Percentiles rank a stretch among this genome's conserved stretches.
Conservation (phyloP, 768 basidiomycete genomes). For the Xerocomellus dryophilus region DNA sequence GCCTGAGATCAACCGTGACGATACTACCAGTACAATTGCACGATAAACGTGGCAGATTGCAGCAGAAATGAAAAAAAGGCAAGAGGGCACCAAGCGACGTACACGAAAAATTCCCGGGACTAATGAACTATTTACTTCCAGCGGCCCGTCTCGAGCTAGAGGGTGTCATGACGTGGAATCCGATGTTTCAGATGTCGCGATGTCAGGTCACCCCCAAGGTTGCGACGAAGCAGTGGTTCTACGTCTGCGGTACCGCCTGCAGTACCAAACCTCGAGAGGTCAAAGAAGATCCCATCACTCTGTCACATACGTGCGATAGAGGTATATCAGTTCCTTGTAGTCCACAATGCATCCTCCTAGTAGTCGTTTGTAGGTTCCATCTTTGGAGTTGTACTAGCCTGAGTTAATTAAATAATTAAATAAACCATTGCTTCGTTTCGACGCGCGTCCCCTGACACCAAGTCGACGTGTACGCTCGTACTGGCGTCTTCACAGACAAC, state of each 20-base stretch:
- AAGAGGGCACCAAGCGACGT: background rate
- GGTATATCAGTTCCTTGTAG: background rate
- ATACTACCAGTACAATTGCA: too few relatives aligned
- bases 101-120: background rate
- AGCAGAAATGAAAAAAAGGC: background rate
- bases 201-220: background rate
- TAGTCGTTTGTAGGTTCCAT: too few relatives aligned
- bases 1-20: background rate
- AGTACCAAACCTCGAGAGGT: background rate
- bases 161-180: background rate
- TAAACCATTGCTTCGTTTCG: conserved; percentile 4
- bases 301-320: background rate
- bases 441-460: conserved; percentile 29
- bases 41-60: too few relatives aligned
- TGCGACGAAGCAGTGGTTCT: background rate
- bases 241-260: background rate
- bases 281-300: background rate
- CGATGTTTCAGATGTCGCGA: background rate
- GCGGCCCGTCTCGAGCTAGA: background rate
- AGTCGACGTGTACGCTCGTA: conserved; percentile 17
- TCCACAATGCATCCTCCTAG: too few relatives aligned
- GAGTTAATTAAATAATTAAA: conserved; percentile 18
- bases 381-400: too few relatives aligned
- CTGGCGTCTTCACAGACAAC: conserved; percentile 9
- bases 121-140: too few relatives aligned